Base-by-base conservation (phyloP, 805 yeast genomes). In the Wickerhamiella siamensis region DNA sequence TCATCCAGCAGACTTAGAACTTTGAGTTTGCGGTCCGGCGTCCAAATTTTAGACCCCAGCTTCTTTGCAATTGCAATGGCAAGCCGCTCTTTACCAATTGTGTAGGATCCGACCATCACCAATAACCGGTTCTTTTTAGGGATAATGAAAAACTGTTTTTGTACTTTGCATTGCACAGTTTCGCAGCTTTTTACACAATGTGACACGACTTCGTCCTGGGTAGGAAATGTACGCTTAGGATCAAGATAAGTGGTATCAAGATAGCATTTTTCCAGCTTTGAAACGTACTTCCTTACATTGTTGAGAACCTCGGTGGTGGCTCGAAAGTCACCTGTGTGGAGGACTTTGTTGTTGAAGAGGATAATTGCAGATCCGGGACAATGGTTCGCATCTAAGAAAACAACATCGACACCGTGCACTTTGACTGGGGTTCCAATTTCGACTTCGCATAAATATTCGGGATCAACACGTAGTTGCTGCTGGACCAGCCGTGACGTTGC, bases 291-390 rank as follows among this genome's bases (percentile, higher is more conserved):
- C n/a, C 17, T 19, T 9, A 52, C 39, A 1, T 37, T 18, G 3
- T 52, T 46, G 14, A 79, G 58, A 59, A 82, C 76, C 3, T 54
- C 51, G 29, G 61, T 59, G 47, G 71, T 70, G 9, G 86, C 84
- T 43, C 98, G 64, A 54, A 88, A 91, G 61, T 91, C 98, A 2
- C 98, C 98, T 40, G 96, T 86, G 58, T 91, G 98, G 26, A 91
- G 60, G 14, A 49, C 48, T 45, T 47, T 47, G 41, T 62, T 62
- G 51, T 77, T 79, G 51, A 83, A 80, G 10, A 86, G 59, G 45
- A 87, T 81, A 0, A 91, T 71, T 0, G 75, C 83, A 2, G 96
- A 83, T 2, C 98, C 98, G 1, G 98, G 98, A 59, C 98, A 91
- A 60, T 91, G 98, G 51, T 91, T 88, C 0, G 97, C 98, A 50